Base-by-base conservation (phyloP, 2,329 filamentous ascomycete species). In the Claviceps maximensis region DNA sequence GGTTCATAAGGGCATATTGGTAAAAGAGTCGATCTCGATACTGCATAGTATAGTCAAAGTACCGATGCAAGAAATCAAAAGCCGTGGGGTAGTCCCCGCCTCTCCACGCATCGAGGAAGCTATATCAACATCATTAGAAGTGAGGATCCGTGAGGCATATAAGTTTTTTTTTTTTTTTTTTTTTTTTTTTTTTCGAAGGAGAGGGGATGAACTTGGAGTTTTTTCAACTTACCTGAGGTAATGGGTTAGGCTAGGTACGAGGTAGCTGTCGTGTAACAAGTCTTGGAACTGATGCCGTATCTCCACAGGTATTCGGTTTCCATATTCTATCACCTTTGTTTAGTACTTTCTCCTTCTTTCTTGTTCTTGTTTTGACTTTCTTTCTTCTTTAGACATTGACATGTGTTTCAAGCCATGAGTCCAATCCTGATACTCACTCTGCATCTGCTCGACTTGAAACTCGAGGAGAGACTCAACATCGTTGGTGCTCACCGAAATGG, bases 21-120 rank as follows among this genome's bases (percentile, higher is more conserved):
- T 98, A 97, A 61, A 90, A 90, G 5, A 86, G 79, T 25, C 87
- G 83, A 61, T 95, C 87, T 55, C 83, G 75, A 59, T 83, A 86
- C 61, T 93, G 86, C 81, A 94, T 89, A 1, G 90, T 93, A 67
- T 95, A 96, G 67, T 98, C 93, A 62, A 96, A 98, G 67, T 96
- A 98, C 50, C 89, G 84, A 66, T 97, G 90, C 21, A 98, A 75
- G 59, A 84, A 84, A 62, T 98, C 91, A 64, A 96, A 93, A 0
- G 93, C 86, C 1, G 87, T 88, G 13, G 87, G 83, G 62, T 91
- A 94, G 67, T 97, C 89, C 4, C 91, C 91, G 3, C 89, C 83
- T 65, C 86, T 81, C 91, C 90, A 97, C 0, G 89, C 82, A 66
- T 98, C 90, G 15, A 96, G 82, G 63, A 95, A 97, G 59, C 84